phyloP scores from a whole-genome alignment of 305 asterid genomes.

The Petunia hybrid region DNA sequence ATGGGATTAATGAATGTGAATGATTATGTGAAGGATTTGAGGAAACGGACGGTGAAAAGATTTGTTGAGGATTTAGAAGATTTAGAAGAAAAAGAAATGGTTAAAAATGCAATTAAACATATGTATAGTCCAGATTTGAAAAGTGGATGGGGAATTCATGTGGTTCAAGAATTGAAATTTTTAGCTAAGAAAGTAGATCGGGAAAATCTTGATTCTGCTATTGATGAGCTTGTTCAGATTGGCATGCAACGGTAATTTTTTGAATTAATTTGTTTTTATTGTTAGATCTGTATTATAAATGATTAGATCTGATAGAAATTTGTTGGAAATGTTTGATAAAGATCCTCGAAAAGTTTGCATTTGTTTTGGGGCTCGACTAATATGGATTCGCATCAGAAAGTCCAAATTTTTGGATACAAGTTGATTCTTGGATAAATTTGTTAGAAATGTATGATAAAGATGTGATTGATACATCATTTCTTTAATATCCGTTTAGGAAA shows the following conservation, averaged over 20 bases:
- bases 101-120: slow-evolving; percentile 70
- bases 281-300: too few species aligned
- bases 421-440: not conserved
- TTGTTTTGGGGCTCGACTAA: too few species aligned
- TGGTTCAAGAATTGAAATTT: slow-evolving; percentile 84
- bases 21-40: slow-evolving; percentile 68
- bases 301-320: too few species aligned
- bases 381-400: too few species aligned
- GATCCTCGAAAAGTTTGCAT: too few species aligned
- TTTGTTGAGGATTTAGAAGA: slow-evolving; percentile 77
- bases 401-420: too few species aligned
- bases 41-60: slow-evolving; percentile 69
- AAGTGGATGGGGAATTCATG: slow-evolving; percentile 92
- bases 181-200: slow-evolving; percentile 79
- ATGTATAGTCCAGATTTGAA: slow-evolving; percentile 95
- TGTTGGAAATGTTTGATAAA: not conserved
- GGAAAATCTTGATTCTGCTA: slow-evolving; percentile 65
- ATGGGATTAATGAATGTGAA: slow-evolving; percentile 55
- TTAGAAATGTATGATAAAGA: not conserved
- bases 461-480: not conserved
- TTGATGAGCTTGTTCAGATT: slow-evolving; percentile 71
- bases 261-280: not conserved
- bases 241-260: slow-evolving; percentile 78
- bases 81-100: slow-evolving; percentile 58
- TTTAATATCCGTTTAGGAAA: not conserved